Conservation (phyloP, 2,329 filamentous ascomycete species). For the Plenodomus lindquistii region DNA sequence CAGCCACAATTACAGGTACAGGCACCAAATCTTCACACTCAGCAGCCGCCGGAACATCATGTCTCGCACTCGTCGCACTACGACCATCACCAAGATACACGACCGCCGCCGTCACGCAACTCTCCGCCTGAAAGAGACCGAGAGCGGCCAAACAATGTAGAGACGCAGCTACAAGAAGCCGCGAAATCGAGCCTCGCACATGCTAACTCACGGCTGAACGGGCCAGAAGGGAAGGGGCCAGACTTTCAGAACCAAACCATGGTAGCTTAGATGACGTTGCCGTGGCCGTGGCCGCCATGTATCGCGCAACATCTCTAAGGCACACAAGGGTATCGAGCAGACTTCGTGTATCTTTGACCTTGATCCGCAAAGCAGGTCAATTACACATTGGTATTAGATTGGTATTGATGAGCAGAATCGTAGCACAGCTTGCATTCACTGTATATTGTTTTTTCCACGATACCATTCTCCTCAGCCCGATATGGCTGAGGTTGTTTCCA, state of each 20-base stretch:
- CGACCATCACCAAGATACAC: constrained; percentile 19
- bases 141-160: constrained; percentile 25
- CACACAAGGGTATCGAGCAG: too few relatives aligned
- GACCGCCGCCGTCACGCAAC: constrained; percentile 18
- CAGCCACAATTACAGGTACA: background rate
- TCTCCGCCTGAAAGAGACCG: constrained; percentile 30
- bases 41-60: constrained; percentile 3
- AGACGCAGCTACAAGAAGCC: constrained; percentile 40
- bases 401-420: too few relatives aligned
- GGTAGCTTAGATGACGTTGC: constrained; percentile 35
- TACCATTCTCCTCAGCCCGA: too few relatives aligned
- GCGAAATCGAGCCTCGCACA: constrained; percentile 41
- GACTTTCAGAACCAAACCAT: constrained; percentile 30
- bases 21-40: background rate
- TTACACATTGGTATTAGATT: too few relatives aligned
- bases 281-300: too few relatives aligned
- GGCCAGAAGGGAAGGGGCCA: constrained; percentile 15
- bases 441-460: too few relatives aligned
- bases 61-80: constrained; percentile 6
- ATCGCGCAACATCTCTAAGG: too few relatives aligned
- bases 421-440: too few relatives aligned
- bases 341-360: too few relatives aligned
- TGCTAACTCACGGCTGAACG: constrained; percentile 19
- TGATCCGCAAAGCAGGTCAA: too few relatives aligned
- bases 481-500: too few relatives aligned